Base-by-base conservation (phyloP, 2,329 filamentous ascomycete species). In the Aureobasidium musti region DNA sequence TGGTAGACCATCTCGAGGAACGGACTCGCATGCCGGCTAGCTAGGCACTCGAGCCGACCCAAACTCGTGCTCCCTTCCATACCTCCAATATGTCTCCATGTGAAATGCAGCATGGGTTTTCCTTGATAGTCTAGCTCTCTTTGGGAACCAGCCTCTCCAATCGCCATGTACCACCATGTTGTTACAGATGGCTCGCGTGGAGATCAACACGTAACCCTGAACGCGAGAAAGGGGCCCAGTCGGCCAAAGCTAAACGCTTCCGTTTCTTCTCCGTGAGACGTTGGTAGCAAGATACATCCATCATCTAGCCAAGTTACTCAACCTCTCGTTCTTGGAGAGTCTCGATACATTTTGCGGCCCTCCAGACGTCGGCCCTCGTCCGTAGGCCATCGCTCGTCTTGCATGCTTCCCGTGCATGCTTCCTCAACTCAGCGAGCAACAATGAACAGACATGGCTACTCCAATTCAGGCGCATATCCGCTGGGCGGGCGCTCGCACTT, bases 381-480 rank as follows among this genome's bases (percentile, higher is more conserved):
- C n/a, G 26, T 61, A 61, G 57, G 57, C 43, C 57, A 19, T 33
- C 41, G 41, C 28, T 37, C 30, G 14, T 63, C 30, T 37, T 59
- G 59, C 33, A 64, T 67, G 59, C 50, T 67, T 23, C 66, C 52
- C 23, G 41, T 67, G 43, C 47, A 67, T 67, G 65, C 65, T 45
- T 67, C 65, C 4, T 17, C 49, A n/a, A 30, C 26, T 19, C 45
- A 19, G 26, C 49, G 52, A 57, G 57, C 45, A 63, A 67, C 60
- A 41, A 67, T 67, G 66, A 67, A 69, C 52, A 67, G 68, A 50
- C 67, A 68, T 54, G 45, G 57, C 21, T 67, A 69, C 45, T 65
- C 64, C 60, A 69, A 69, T 68, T 57, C 66, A 30, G 68, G 68
- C 28, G 68, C 68, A 39, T 69, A 69, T 56, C 68, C 68, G 41